phyloP scores from a whole-genome alignment of 371 early-diverging fungal species.

The Rhizopus arrhizus region DNA sequence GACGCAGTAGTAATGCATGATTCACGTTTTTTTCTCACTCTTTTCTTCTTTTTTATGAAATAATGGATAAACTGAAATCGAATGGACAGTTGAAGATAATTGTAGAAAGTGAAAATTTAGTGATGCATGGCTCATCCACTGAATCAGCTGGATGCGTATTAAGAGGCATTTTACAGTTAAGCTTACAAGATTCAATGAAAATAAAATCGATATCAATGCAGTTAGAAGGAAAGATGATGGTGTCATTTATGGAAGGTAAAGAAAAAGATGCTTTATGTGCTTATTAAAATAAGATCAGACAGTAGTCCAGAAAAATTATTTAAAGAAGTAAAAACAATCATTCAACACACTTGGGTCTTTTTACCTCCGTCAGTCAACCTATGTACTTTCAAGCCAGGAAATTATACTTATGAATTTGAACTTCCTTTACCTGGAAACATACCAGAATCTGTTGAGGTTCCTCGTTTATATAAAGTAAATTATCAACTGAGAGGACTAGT shows the following conservation, averaged over 20 bases:
- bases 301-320: conserved; percentile 42
- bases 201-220: conserved; percentile 37
- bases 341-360: conserved; percentile 42
- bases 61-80: conserved; percentile 21
- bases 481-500: conserved; percentile 45
- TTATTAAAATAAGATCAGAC: conserved; percentile 20
- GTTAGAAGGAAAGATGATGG: conserved; percentile 38
- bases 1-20: not conserved
- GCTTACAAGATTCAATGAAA: conserved; percentile 36
- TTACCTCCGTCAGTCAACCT: conserved; percentile 30
- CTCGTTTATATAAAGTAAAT: conserved; percentile 37
- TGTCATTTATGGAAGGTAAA: conserved; percentile 48
- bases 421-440: conserved; percentile 40
- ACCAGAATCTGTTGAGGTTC: conserved; percentile 44
- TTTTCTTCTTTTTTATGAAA: not conserved
- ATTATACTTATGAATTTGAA: conserved; percentile 45
- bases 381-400: conserved; percentile 32
- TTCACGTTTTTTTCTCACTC: not conserved
- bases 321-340: conserved; percentile 34
- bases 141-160: conserved; percentile 53
- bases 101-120: conserved; percentile 42
- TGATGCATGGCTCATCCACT: conserved; percentile 40
- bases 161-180: conserved; percentile 39
- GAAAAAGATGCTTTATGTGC: not conserved
- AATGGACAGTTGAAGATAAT: conserved; percentile 30